Conservation (phyloP, 2,329 filamentous ascomycete species). For the Clarireedia homoeocarpa region DNA sequence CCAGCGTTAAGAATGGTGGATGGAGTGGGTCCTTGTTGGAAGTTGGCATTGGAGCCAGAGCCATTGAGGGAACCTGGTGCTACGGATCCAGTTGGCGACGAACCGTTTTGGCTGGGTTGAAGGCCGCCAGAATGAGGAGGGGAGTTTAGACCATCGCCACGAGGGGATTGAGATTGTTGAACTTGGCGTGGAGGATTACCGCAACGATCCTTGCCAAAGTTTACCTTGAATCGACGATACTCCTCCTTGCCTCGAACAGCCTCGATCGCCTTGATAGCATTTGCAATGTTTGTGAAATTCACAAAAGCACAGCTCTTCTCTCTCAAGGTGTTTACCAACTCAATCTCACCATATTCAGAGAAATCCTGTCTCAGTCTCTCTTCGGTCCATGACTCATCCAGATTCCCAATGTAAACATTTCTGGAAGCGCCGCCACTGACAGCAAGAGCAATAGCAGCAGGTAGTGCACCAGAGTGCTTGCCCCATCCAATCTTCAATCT, state of each 20-base stretch:
- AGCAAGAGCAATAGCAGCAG: conserved; percentile 89
- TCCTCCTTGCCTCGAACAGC: conserved; percentile 90
- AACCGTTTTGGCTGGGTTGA: conserved; percentile 27
- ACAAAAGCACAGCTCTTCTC: conserved; percentile 99
- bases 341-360: conserved; percentile 94
- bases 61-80: conserved; percentile 42
- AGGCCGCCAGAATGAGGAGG: conserved; percentile 36
- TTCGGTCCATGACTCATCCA: conserved; percentile 96
- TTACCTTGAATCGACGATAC: conserved; percentile 98
- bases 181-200: conserved; percentile 92
- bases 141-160: conserved; percentile 50
- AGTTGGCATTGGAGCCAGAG: conserved; percentile 23
- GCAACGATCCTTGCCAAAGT: conserved; percentile 97
- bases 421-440: conserved; percentile 96
- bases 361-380: conserved; percentile 94
- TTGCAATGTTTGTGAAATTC: conserved; percentile 99
- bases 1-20: conserved; percentile 72
- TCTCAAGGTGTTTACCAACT: conserved; percentile 89
- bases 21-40: conserved; percentile 49
- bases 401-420: conserved; percentile 96
- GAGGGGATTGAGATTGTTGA: conserved; percentile 56
- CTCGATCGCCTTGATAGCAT: conserved; percentile 98
- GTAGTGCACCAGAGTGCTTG: conserved; percentile 94
- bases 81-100: conserved; percentile 30
- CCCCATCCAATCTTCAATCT: conserved; percentile 98